Base-by-base conservation (phyloP, 2,329 filamentous ascomycete species). In the Shiraia bambusicola region DNA sequence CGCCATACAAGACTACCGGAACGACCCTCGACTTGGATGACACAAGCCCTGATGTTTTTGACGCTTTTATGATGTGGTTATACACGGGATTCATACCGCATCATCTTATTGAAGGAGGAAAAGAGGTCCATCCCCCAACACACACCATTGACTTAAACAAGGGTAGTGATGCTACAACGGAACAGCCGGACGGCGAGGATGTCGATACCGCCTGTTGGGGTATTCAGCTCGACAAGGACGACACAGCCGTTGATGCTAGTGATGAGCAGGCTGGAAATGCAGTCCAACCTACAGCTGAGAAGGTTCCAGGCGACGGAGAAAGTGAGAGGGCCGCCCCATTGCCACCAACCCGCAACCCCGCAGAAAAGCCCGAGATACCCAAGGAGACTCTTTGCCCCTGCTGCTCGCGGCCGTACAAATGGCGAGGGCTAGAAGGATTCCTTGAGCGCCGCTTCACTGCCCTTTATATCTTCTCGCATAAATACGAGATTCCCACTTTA, bases 31-130 rank as follows among this genome's bases (percentile, higher is more conserved):
- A 66, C 36, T 57, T 67, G 6, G 56, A 63, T 7, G 61, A 66
- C 25, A 63, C 60, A 3, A 60, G 49, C 32, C 60, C 63, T n/a
- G 63, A 67, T 38, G 62, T 66, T n/a, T 67, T 67, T 33, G 63
- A 67, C 43, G 58, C 61, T 6, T 67, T 67, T 40, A 64, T 67
- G 62, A 50, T 67, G 39, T 67, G 63, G 63, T 44, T 67, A n/a
- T 64, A 66, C 39, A 67, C 63, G 6, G 63, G 63, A 7, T 59
- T 61, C 35, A 64, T 67, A 15, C 63, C 63, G 5, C 63, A 67
- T 16, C 63, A 67, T 52, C 54, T 67, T 5, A 65, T 67, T 32
- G 63, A 67, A 42, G 63, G 63, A 6, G 56, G 60, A 2, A 66
- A 65, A 34, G 63, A 67, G 33, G 39, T 61, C 7, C 55, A 60